Conservation (phyloP, 2,329 filamentous ascomycete species). For the Cytospora chrysosperma region DNA sequence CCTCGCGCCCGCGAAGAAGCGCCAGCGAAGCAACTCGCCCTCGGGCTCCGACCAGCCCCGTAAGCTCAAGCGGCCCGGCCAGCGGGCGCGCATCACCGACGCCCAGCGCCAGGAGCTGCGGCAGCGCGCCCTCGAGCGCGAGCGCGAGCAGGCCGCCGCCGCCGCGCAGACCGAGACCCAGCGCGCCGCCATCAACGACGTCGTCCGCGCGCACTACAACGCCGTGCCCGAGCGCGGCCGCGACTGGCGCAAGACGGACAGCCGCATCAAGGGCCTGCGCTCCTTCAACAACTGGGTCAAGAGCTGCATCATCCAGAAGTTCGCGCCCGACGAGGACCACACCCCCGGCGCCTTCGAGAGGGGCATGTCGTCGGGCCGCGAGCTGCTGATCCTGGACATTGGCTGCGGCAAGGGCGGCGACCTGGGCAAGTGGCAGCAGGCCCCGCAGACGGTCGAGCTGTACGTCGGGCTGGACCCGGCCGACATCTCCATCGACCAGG, state of each 20-base stretch:
- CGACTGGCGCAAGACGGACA: slow-evolving; percentile 92
- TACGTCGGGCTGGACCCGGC: slow-evolving; percentile 95
- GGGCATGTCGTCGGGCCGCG: slow-evolving; percentile 52
- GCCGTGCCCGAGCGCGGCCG: slow-evolving; percentile 88
- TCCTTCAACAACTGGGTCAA: slow-evolving; percentile 99
- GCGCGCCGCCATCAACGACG: slow-evolving; percentile 70
- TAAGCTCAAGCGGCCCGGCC: slow-evolving; percentile 67
- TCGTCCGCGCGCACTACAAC: slow-evolving; percentile 94
- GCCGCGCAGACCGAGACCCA: slow-evolving; percentile 41
- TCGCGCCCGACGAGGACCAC: slow-evolving; percentile 77
- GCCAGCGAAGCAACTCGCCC: slow-evolving; percentile 53
- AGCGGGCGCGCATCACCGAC: slow-evolving; percentile 65
- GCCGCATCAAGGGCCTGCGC: slow-evolving; percentile 89
- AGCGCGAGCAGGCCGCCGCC: slow-evolving; percentile 47
- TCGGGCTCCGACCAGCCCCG: slow-evolving; percentile 49
- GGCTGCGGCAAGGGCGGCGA: slow-evolving; percentile 97
- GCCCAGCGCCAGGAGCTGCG: slow-evolving; percentile 67
- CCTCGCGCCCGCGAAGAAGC: slow-evolving; percentile 59
- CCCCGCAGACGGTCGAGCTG: slow-evolving; percentile 84
- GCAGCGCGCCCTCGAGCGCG: slow-evolving; percentile 54
- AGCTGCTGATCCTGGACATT: slow-evolving; percentile 83
- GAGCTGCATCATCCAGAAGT: slow-evolving; percentile 95
- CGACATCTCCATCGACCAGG: slow-evolving; percentile 88
- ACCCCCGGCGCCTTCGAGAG: slow-evolving; percentile 58
- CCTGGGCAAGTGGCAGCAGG: slow-evolving; percentile 91